A percentile compares a stretch with the other conserved stretches of the same genome.
Conservation (phyloP, 257 asterid species). For the Penstemon eatonii region DNA sequence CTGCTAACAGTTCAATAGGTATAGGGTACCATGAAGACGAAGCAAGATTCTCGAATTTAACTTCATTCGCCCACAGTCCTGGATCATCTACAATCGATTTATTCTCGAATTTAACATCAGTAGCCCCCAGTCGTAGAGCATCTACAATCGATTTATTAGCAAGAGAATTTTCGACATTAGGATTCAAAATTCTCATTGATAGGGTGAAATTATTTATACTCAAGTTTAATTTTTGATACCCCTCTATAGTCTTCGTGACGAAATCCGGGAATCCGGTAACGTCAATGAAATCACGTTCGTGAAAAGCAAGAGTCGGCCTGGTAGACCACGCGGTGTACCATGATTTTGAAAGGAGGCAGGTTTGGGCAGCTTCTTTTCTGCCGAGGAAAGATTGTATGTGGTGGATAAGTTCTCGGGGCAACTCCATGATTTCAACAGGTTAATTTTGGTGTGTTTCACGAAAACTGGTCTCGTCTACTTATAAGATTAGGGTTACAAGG, state of each 20-base stretch:
- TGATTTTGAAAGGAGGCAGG: conserved; percentile 17
- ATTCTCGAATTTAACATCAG: too few species aligned
- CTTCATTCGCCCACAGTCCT: not conserved
- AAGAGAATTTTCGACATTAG: not conserved
- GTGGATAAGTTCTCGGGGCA: conserved; percentile 21
- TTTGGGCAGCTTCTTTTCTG: conserved; percentile 23
- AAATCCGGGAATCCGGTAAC: not conserved
- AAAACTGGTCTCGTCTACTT: too few species aligned
- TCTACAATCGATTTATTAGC: conserved; percentile 10
- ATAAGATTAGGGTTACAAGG: too few species aligned
- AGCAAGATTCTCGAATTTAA: not conserved
- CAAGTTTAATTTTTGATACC: conserved; percentile 19
- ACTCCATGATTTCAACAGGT: too few species aligned
- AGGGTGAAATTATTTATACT: conserved; percentile 20
- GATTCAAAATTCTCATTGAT: not conserved
- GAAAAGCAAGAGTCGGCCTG: conserved; percentile 8
- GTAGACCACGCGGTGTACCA: conserved; percentile 35
- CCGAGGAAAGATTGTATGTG: conserved; percentile 25
- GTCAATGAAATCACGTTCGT: not conserved
- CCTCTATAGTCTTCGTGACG: conserved; percentile 6
- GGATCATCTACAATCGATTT: too few species aligned
- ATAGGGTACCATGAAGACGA: not conserved
- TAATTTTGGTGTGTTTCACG: too few species aligned
- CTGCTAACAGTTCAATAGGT: conserved; percentile 4
- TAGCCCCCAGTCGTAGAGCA: conserved; percentile 16